Base-by-base conservation (phyloP, 2,329 filamentous ascomycete species). In the Ophiostoma angusticollis region DNA sequence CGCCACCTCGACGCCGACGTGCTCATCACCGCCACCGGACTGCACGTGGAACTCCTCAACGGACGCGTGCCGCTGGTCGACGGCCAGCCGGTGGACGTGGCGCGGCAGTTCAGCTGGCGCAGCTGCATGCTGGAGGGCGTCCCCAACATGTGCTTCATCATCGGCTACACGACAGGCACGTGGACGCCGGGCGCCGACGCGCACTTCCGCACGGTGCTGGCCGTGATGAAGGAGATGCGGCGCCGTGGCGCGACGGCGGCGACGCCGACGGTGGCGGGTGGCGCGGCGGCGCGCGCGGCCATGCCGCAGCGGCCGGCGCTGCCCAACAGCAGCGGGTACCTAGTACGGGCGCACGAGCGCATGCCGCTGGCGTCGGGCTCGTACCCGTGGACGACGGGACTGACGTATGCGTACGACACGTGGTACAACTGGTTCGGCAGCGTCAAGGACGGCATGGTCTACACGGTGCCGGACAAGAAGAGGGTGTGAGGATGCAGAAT, bases 1-100 rank as follows among this genome's bases (percentile, higher is more conserved):
- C n/a, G n/a, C n/a, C n/a, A n/a, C n/a, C n/a, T 81, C 0, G 52
- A 65, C 11, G 67, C 75, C 0, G 77, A 81, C 47, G 64, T 74
- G 40, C 77, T 82, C 46, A 59, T 81, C 39, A 78, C 75, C 0
- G 78, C 78, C 0, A 81, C 78, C 0, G 78, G 78, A 0, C 61
- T 80, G 2, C 66, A 66, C 37, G 54, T 80, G 31, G 54, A 61
- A 9, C 59, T 80, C 27, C 70, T 66, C 1, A 74, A 74, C 18
- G 61, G 63, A 16, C 65, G 72, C 23, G 51, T 58, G 2, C 47
- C 79, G 11, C 50, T 51, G 2, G 56, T 80, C 6, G 72, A 81
- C 45, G 67, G 65, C 6, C 45, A 58, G 14, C 50, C 54, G 0
- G 46, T 74, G 29, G 50, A 65, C 9, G 47, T 67, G 18, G 46